Evolutionary conservation across 805 yeast genomes (phyloP), one percentile per base, ranked within the genome.

Genomic region (Cyberlindnera meyerae): DNA sequence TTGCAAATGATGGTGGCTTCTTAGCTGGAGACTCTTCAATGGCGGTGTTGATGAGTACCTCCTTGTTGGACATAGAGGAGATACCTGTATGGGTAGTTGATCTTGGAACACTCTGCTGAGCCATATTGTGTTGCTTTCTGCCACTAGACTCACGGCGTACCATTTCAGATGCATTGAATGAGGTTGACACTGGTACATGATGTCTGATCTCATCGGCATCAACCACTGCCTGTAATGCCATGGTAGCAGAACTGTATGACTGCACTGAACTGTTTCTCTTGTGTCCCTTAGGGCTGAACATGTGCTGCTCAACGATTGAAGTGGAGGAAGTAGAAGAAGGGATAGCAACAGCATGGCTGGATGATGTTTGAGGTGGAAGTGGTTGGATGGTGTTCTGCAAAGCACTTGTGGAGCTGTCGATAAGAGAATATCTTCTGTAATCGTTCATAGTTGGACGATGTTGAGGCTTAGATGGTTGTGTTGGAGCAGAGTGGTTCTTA

Each of bases 141-240:
- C 31, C 43, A 31, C 35, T 37, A n/a, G 48, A 42, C 18, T 39
- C 39, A 27, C 42, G 42, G 24, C 48, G 45, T 15, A 27, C 24
- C n/a, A 17, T 34, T 22, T 47, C 49, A 31, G 45, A 33, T 27
- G 43, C 37, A 17, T 58, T 55, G 32, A 52, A 40, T 27, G 54
- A 51, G 7, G 31, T 31, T 2, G 54, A 49, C 4, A 38, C 31
- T 21, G 55, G 47, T 15, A 40, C 21, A 18, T 46, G 49, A 30
- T 44, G 42, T 40, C 55, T 47, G 16, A 57, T 54, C 29, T 61
- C 65, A 48, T 75, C 80, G 8, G 83, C 84, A 42, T 77, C 75
- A 11, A 78, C 87, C 36, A 82, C 82, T 0, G 88, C 88, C 52
- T 81, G 84, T 40, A 82, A 63, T 8, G 82, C 89, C 43, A 69